Conservation (phyloP, 129 eudicot genomes). For the Helianthus tuberosus region DNA sequence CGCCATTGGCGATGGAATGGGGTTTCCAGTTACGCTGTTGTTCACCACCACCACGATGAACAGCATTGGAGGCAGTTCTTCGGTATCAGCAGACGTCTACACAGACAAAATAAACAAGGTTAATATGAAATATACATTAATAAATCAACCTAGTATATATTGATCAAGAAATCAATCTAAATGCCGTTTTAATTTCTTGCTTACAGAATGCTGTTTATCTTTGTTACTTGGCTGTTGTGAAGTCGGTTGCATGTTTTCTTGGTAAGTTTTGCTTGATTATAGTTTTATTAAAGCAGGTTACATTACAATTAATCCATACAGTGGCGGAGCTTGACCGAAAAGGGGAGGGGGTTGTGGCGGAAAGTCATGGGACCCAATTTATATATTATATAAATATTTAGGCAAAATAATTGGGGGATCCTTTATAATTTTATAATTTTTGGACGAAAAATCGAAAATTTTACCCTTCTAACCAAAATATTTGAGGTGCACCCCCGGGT, state of each 20-base stretch:
- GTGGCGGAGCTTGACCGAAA: too few relatives aligned
- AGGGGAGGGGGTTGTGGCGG: too few relatives aligned
- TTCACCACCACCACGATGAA: constrained; percentile 4
- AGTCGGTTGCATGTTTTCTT: constrained; percentile 53
- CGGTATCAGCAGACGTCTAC: constrained; percentile 23
- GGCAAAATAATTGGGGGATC: too few relatives aligned
- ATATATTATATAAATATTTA: too few relatives aligned
- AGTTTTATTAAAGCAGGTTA: too few relatives aligned
- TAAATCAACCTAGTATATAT: not conserved
- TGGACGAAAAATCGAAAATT: too few relatives aligned
- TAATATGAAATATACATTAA: too few relatives aligned
- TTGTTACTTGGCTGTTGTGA: constrained; percentile 53
- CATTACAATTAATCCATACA: too few relatives aligned
- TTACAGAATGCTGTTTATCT: constrained; percentile 49
- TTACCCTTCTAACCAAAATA: too few relatives aligned
- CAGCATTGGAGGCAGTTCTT: constrained; percentile 47
- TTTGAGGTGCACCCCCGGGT: too few relatives aligned
- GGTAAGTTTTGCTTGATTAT: constrained; percentile 32
- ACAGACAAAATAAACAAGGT: constrained; percentile 54
- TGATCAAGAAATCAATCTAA: not conserved
- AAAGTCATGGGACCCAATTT: too few relatives aligned
- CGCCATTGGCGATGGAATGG: constrained; percentile 67
- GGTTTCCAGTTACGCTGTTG: constrained; percentile 48
- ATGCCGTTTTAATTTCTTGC: not conserved
- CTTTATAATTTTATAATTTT: too few relatives aligned